Evolutionary conservation across 495 filamentous ascomycete genomes (phyloP).

Genomic region (Astrothelium subdiscretum): DNA sequence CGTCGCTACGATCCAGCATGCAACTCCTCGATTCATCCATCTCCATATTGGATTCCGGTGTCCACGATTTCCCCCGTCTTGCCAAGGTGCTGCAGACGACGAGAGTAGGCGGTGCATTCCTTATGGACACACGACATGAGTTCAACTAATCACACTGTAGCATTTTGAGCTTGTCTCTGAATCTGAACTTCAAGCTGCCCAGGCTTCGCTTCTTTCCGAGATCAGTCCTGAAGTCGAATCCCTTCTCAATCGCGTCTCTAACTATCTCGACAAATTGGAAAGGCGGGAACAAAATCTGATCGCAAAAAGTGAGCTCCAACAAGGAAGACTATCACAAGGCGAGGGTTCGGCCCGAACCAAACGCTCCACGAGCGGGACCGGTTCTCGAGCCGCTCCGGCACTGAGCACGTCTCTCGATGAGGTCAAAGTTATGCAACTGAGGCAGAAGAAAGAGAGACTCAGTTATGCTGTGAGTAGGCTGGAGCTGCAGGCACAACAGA

Average conservation of each 20-base stretch:
- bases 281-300: slow-evolving; percentile 57
- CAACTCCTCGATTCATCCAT: slow-evolving; percentile 64
- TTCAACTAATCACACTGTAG: slow-evolving; percentile 27
- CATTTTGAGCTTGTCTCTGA: slow-evolving; percentile 74
- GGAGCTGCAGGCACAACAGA: slow-evolving; percentile 49
- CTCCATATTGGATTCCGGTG: slow-evolving; percentile 56
- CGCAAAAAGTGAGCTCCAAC: slow-evolving; percentile 58
- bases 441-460: slow-evolving; percentile 66
- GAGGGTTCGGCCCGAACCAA: slow-evolving; percentile 5
- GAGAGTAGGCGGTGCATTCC: slow-evolving; percentile 38
- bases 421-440: slow-evolving; percentile 48
- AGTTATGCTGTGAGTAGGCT: slow-evolving; percentile 66
- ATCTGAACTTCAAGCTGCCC: slow-evolving; percentile 53
- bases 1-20: slow-evolving; percentile 58
- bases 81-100: slow-evolving; percentile 59
- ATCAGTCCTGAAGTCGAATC: slow-evolving; percentile 62
- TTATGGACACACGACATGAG: not conserved
- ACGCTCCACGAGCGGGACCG: slow-evolving; percentile 6
- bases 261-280: slow-evolving; percentile 61
- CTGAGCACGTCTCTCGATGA: slow-evolving; percentile 29
- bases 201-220: slow-evolving; percentile 56
- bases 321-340: slow-evolving; percentile 47
- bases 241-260: slow-evolving; percentile 51
- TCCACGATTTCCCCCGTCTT: slow-evolving; percentile 64
- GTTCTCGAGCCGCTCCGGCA: slow-evolving; percentile 17